A percentile compares a stretch with the other conserved stretches of the same genome.
Evolutionary conservation across 2,329 filamentous ascomycete genomes (phyloP).

Genomic region (Penicillium sp.): DNA sequence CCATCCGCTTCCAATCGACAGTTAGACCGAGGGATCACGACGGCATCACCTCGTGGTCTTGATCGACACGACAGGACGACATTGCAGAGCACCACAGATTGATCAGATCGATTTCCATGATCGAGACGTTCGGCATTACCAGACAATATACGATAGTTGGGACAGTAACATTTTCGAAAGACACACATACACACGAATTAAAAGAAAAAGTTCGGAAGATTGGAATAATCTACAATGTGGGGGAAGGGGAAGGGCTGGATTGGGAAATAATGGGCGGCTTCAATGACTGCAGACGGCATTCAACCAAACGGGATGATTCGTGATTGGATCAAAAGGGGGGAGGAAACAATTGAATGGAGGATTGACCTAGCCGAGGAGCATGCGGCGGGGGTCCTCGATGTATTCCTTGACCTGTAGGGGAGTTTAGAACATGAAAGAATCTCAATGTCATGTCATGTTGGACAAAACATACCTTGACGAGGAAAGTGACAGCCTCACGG

Average conservation of each 20-base stretch:
- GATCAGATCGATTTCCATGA: too few species aligned
- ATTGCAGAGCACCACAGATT: too few species aligned
- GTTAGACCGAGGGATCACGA: too few species aligned
- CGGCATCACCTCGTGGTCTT: too few species aligned
- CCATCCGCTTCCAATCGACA: too few species aligned
- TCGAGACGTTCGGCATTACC: too few species aligned
- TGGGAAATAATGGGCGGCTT: conserved; percentile 10
- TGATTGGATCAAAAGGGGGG: too few species aligned
- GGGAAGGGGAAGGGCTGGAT: not conserved
- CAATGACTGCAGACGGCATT: conserved; percentile 12
- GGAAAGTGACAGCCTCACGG: conserved; percentile 89
- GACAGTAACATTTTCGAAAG: too few species aligned
- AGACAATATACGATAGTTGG: too few species aligned
- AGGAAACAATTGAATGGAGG: not conserved
- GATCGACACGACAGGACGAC: too few species aligned
- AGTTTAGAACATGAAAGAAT: conserved; percentile 9
- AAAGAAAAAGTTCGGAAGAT: conserved; percentile 1
- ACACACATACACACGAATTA: too few species aligned
- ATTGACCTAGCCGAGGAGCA: conserved; percentile 58
- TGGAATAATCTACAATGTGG: conserved; percentile 25
- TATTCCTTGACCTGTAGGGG: conserved; percentile 70
- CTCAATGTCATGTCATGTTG: too few species aligned
- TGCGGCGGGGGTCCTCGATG: conserved; percentile 89
- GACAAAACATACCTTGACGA: conserved; percentile 61
- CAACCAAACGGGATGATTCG: conserved; percentile 1